A percentile compares a stretch with the other conserved stretches of the same genome.
phyloP scores from a whole-genome alignment of 371 early-diverging fungal genomes.

The Apophysomyces sp. region DNA sequence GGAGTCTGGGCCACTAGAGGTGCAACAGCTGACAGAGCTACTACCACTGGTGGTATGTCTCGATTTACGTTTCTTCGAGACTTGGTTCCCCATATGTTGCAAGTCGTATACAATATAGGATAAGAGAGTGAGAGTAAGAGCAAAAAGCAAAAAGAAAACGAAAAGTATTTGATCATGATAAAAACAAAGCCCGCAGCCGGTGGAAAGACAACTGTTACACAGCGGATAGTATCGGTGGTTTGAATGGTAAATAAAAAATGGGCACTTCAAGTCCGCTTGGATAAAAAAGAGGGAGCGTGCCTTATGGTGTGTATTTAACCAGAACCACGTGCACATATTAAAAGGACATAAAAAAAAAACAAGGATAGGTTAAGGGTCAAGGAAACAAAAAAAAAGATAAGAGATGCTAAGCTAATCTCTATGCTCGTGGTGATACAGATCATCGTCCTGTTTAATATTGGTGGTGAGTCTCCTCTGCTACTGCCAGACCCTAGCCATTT shows the following conservation, averaged over 20 bases:
- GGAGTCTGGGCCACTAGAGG: slow-evolving; percentile 1
- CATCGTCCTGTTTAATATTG: background rate
- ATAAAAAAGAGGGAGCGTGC: background rate
- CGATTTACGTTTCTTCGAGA: slow-evolving; percentile 2
- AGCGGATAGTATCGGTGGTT: background rate
- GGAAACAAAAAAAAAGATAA: background rate
- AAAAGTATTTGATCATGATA: background rate
- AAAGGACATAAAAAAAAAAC: no score
- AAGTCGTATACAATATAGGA: background rate
- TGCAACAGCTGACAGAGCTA: background rate
- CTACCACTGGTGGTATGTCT: background rate
- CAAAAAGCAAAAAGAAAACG: background rate
- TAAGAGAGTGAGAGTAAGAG: background rate
- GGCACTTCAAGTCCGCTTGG: background rate
- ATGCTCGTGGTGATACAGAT: slow-evolving; percentile 1
- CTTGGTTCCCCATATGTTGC: slow-evolving; percentile 9
- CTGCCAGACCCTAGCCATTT: no score
- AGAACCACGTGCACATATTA: background rate
- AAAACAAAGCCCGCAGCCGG: background rate
- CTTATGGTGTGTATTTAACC: background rate
- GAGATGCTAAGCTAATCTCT: background rate
- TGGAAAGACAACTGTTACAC: background rate
- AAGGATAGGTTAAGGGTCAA: no score
- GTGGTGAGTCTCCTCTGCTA: no score
- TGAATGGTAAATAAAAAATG: background rate